Evolutionary conservation across 1,284 basidiomycete genomes (phyloP).

Genomic region (Thecaphora thlaspeos): DNA sequence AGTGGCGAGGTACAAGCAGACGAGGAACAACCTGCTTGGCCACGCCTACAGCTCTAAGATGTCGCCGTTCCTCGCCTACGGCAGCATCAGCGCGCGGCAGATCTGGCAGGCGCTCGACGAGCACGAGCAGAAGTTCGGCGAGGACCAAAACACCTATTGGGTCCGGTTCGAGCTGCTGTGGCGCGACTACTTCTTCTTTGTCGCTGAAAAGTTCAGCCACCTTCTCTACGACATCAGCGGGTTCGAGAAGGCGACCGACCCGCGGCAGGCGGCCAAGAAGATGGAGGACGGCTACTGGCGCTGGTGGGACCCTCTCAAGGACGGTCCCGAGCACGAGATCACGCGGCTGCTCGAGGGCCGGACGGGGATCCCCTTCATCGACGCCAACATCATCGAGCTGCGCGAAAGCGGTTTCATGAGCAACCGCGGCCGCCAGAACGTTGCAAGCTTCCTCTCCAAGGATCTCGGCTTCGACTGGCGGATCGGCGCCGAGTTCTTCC

Average conservation of each 20-base stretch:
- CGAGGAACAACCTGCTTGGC: conserved; percentile 64
- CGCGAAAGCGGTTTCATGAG: conserved; percentile 59
- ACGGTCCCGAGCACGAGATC: conserved; percentile 46
- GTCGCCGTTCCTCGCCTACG: conserved; percentile 62
- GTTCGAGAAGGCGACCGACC: conserved; percentile 60
- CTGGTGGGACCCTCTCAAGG: conserved; percentile 41
- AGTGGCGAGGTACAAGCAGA: conserved; percentile 62
- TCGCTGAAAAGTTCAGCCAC: conserved; percentile 59
- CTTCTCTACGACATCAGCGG: conserved; percentile 61
- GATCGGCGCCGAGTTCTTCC: conserved; percentile 64
- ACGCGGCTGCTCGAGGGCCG: conserved; percentile 61
- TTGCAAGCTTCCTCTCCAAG: conserved; percentile 64
- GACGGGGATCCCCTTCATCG: conserved; percentile 64
- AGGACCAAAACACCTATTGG: conserved; percentile 61
- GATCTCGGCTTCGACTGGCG: conserved; percentile 63
- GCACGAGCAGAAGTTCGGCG: conserved; percentile 57
- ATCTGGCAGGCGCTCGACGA: conserved; percentile 58
- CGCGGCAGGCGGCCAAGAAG: conserved; percentile 58
- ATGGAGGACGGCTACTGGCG: conserved; percentile 54
- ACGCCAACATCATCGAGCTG: conserved; percentile 64
- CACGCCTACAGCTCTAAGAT: conserved; percentile 64
- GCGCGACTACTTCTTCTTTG: conserved; percentile 64
- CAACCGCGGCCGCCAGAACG: conserved; percentile 63
- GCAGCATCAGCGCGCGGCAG: conserved; percentile 62
- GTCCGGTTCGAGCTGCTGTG: conserved; percentile 64